Evolutionary conservation across 768 basidiomycete genomes (phyloP).

Genomic region (Kwoniella newhampshirensis): DNA sequence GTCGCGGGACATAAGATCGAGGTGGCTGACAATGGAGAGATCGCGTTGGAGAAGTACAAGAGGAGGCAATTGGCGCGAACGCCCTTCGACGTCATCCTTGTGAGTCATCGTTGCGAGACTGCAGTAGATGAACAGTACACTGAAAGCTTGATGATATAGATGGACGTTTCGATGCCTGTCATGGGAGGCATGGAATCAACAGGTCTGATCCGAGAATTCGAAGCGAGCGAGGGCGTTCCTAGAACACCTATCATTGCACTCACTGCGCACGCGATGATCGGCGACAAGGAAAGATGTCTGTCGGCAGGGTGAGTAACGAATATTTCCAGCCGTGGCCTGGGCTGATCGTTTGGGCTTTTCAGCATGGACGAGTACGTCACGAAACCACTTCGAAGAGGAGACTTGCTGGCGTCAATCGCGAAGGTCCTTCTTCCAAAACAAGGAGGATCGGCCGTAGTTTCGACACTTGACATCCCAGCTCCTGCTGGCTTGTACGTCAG

Average conservation of each 20-base stretch:
- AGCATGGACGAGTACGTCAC: conserved; percentile 50
- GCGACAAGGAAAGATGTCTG: conserved; percentile 54
- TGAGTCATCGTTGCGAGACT: conserved; percentile 58
- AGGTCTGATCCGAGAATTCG: conserved; percentile 80
- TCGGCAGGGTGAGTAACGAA: conserved; percentile 42
- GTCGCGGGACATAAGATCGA: conserved; percentile 93
- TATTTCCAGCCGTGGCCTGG: too few relatives aligned
- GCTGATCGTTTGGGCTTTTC: neutral
- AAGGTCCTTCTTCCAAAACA: conserved; percentile 31
- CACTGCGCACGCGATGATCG: conserved; percentile 82
- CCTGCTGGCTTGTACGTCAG: neutral
- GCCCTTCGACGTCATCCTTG: conserved; percentile 89
- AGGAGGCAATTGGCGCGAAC: conserved; percentile 60
- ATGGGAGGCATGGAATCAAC: conserved; percentile 99
- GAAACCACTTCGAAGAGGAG: conserved; percentile 47
- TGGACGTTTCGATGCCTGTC: conserved; percentile 77
- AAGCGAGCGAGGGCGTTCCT: conserved; percentile 67
- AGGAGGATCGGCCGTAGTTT: neutral
- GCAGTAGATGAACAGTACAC: too few relatives aligned
- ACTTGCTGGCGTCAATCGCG: conserved; percentile 50
- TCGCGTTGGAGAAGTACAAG: conserved; percentile 77
- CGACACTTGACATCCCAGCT: neutral
- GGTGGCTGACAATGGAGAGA: conserved; percentile 93
- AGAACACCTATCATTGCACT: conserved; percentile 91
- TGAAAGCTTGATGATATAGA: too few relatives aligned